Evolutionary conservation across 176 grass and related monocot genomes (phyloP).

Genomic region (Neostapfia colusana): DNA sequence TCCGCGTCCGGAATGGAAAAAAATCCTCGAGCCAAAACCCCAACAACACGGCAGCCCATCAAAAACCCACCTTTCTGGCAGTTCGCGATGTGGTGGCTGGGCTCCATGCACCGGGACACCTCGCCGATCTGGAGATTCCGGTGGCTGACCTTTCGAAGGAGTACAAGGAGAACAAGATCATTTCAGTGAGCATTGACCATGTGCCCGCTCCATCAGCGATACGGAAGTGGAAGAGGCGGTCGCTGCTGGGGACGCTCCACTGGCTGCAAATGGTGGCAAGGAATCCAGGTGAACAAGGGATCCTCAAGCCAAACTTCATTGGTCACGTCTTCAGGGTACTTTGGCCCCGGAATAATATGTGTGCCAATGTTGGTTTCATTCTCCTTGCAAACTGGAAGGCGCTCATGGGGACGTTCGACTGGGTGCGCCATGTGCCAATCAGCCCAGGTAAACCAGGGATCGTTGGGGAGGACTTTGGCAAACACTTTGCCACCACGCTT

Average conservation of each 20-base stretch:
- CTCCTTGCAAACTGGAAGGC: background rate
- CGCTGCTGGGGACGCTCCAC: conserved; percentile 30
- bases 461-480: background rate
- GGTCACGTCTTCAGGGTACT: background rate
- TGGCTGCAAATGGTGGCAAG: conserved; percentile 44
- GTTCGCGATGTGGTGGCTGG: background rate
- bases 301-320: background rate
- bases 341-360: conserved; percentile 7
- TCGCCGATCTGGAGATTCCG: conserved; percentile 28
- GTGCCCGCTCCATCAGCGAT: background rate
- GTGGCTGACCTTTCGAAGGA: background rate
- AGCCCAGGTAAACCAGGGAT: background rate
- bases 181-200: background rate
- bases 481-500: too few relatives aligned
- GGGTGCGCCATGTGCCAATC: background rate
- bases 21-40: background rate
- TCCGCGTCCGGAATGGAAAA: too few relatives aligned
- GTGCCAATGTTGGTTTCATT: background rate
- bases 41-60: conserved; percentile 1
- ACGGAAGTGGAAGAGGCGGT: conserved; percentile 46
- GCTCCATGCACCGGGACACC: conserved; percentile 37
- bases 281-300: conserved; percentile 15
- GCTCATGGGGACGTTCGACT: background rate
- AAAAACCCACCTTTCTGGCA: background rate
- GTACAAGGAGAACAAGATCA: conserved; percentile 30